Evolutionary conservation across 176 grass and related monocot species (phyloP).

Genomic region (Echinochloa phyllopogon): DNA sequence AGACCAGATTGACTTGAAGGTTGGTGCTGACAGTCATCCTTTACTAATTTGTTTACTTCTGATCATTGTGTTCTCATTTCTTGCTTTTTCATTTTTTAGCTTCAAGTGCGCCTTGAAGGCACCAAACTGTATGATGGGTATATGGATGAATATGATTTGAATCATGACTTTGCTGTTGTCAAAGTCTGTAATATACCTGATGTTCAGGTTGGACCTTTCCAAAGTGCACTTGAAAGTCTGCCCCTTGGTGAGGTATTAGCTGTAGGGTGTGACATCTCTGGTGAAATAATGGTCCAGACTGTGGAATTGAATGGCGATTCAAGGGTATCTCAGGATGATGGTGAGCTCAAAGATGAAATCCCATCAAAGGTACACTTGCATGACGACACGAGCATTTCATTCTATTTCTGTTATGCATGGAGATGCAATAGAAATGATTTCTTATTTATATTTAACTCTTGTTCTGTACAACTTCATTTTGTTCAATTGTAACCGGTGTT

Average conservation of each 20-base stretch:
- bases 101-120: not conserved
- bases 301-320: not conserved
- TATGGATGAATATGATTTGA: not conserved
- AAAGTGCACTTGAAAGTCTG: not conserved
- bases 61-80: not conserved
- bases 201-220: not conserved
- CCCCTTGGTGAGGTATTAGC: conserved; percentile 21
- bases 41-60: not conserved
- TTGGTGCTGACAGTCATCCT: conserved; percentile 1
- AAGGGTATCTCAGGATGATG: not conserved
- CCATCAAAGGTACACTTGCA: too few species aligned
- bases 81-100: not conserved
- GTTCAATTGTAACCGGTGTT: not conserved
- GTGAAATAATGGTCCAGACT: too few species aligned
- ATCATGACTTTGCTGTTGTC: conserved; percentile 23
- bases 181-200: not conserved
- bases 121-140: not conserved
- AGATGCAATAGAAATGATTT: not conserved
- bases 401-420: not conserved
- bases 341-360: too few species aligned
- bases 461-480: not conserved
- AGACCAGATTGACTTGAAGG: not conserved
- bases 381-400: not conserved
- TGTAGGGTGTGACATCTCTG: not conserved
- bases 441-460: too few species aligned